A percentile compares a stretch with the other conserved stretches of the same genome.
Conservation (phyloP, 495 filamentous ascomycete genomes). For the Cudoniella acicularis region DNA sequence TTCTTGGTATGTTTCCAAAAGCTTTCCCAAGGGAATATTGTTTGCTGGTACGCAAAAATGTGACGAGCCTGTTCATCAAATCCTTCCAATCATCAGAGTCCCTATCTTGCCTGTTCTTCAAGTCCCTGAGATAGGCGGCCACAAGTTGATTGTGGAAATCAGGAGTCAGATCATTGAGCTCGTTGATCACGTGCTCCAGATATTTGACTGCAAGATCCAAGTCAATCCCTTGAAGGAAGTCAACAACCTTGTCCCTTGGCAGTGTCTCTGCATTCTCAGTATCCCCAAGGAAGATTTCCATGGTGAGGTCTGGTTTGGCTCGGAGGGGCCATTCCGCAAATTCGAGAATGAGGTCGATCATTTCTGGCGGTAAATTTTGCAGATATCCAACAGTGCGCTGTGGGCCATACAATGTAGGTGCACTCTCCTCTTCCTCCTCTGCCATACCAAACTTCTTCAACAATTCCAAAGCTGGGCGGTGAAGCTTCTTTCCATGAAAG, state of each 20-base stretch:
- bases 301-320: constrained; percentile 69
- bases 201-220: constrained; percentile 70
- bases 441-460: constrained; percentile 77
- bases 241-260: constrained; percentile 68
- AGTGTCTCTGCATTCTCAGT: constrained; percentile 92
- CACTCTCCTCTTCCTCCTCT: constrained; percentile 57
- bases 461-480: constrained; percentile 81
- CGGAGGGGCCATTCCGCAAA: constrained; percentile 85
- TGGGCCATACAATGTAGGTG: constrained; percentile 73
- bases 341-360: constrained; percentile 88
- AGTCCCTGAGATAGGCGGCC: constrained; percentile 65
- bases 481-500: constrained; percentile 89
- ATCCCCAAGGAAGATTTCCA: constrained; percentile 94
- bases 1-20: constrained; percentile 66
- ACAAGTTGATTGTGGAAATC: constrained; percentile 85
- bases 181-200: constrained; percentile 85
- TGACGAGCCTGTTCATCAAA: constrained; percentile 62
- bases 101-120: constrained; percentile 43
- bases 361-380: constrained; percentile 78
- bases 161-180: constrained; percentile 78
- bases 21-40: constrained; percentile 78
- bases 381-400: constrained; percentile 85
- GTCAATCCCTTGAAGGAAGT: constrained; percentile 69
- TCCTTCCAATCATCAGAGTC: constrained; percentile 49
- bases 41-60: constrained; percentile 69